A percentile compares a stretch with the other conserved stretches of the same genome.
These are phyloP conservation scores for Picochlorum sp. DNA, from an alignment of 139 green algal genomes.

Conservation along the genomic window DNA sequence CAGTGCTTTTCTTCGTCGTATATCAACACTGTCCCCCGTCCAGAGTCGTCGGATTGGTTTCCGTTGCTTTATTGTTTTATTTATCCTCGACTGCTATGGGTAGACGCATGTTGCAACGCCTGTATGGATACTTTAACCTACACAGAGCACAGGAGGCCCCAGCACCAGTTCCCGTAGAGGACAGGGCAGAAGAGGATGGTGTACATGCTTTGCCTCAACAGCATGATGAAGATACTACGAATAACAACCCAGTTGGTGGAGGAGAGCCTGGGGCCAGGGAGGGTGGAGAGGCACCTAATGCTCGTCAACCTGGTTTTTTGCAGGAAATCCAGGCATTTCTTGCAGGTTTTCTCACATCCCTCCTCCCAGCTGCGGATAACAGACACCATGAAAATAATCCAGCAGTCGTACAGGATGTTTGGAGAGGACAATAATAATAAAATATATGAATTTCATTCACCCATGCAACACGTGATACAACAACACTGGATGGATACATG, in stretches of 20 bases:
- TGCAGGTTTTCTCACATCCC: slow-evolving; percentile 69
- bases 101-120: slow-evolving; percentile 32
- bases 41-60: slow-evolving; percentile 48
- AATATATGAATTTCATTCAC: not conserved
- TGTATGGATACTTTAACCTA: not conserved
- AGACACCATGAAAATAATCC: slow-evolving; percentile 2
- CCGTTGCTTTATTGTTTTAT: slow-evolving; percentile 42
- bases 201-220: slow-evolving; percentile 1
- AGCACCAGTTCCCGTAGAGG: too few species aligned
- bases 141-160: too few species aligned
- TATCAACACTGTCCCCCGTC: slow-evolving; percentile 67
- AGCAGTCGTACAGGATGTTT: not conserved
- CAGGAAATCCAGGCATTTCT: slow-evolving; percentile 59
- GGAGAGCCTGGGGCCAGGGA: slow-evolving; percentile 2
- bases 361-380: slow-evolving; percentile 44
- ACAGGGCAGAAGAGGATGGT: slow-evolving; percentile 3
- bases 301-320: slow-evolving; percentile 32
- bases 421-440: not conserved
- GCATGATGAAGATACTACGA: not conserved
- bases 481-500: too few species aligned
- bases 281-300: slow-evolving; percentile 1
- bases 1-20: slow-evolving; percentile 52
- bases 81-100: slow-evolving; percentile 42
- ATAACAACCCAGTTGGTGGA: not conserved
- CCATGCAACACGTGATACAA: too few species aligned